Base-by-base conservation (phyloP, 2,329 filamentous ascomycete genomes). In the Fusarium sp. region DNA sequence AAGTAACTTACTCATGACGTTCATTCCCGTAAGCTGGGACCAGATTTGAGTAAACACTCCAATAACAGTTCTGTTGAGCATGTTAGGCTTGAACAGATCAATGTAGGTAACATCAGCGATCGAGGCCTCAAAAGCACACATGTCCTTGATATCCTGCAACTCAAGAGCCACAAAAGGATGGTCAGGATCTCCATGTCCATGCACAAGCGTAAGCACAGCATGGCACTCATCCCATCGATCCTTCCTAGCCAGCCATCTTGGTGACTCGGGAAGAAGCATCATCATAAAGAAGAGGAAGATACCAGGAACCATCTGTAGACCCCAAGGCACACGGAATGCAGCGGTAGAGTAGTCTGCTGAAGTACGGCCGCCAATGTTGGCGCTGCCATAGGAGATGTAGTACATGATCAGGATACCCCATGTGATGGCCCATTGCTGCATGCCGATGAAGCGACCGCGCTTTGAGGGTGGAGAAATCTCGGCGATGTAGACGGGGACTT, bases 391-490 rank as follows among this genome's bases (percentile, higher is more conserved):
- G 69, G 89, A 87, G 69, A 91, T 87, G 75, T 90, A 89, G 77
- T 86, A 90, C 68, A 89, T 87, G 47, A 90, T 89, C 16, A 91
- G 73, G 55, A 91, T 90, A 47, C 89, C 89, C 87, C 88, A 90
- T 3, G 89, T 91, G 42, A 92, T 91, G 30, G 88, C 89, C 87
- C 88, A 91, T 75, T 92, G 89, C 72, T 92, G 89, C 4, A 91
- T 79, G 3, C 76, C 76, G 30, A 89, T 91, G 30, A 52, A 54
- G 4, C 26, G 54, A 15, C 68, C 47, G 51, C 73, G 64, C 12
- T 49, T 59, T 4, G 52, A 89, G 86, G 23, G 85, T 85, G 77
- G 91, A 86, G 75, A 88, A 89, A 81, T 90, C 74, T 92, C 90
- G 41, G 89, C 86, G 50, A 92, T 87, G 78, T 92, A 92, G 57